phyloP scores from a whole-genome alignment of 2,329 filamentous ascomycete genomes.

The Beauveria scarabaeidicola region DNA sequence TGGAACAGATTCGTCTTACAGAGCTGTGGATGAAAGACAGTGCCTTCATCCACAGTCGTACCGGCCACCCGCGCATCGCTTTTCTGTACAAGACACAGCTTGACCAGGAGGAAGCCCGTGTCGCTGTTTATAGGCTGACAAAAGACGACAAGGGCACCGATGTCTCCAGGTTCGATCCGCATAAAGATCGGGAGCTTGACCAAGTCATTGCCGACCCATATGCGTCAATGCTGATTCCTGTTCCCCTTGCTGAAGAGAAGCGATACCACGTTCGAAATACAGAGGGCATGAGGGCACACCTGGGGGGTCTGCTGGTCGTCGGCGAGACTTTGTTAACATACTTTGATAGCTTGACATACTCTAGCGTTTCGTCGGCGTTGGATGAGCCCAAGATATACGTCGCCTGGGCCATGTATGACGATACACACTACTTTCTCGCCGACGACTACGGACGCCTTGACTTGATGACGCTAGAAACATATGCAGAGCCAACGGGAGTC shows the following conservation, averaged over 20 bases:
- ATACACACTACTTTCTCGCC: constrained; percentile 73
- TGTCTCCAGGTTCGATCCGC: constrained; percentile 45
- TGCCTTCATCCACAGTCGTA: constrained; percentile 49
- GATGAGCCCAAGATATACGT: constrained; percentile 76
- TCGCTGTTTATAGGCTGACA: constrained; percentile 52
- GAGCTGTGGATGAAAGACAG: constrained; percentile 53
- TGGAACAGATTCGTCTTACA: constrained; percentile 48
- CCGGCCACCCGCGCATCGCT: constrained; percentile 48
- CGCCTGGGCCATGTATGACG: constrained; percentile 82
- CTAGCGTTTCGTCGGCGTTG: constrained; percentile 55
- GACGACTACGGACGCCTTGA: constrained; percentile 87
- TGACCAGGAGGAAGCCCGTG: constrained; percentile 43
- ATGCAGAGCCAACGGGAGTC: constrained; percentile 53
- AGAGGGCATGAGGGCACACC: constrained; percentile 43
- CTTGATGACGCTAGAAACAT: constrained; percentile 68
- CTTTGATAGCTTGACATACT: constrained; percentile 67
- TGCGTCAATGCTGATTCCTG: constrained; percentile 54
- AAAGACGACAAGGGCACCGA: constrained; percentile 48
- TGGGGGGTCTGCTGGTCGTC: constrained; percentile 64
- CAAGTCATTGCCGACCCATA: constrained; percentile 46
- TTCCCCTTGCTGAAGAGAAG: constrained; percentile 49
- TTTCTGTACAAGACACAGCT: constrained; percentile 48
- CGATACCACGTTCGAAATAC: constrained; percentile 52
- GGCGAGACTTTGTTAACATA: constrained; percentile 79
- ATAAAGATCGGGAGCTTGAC: constrained; percentile 47